Evolutionary conservation across 2,329 filamentous ascomycete genomes (phyloP), one percentile per base, ranked within the genome.

Genomic region (Calonectria pteridis): DNA sequence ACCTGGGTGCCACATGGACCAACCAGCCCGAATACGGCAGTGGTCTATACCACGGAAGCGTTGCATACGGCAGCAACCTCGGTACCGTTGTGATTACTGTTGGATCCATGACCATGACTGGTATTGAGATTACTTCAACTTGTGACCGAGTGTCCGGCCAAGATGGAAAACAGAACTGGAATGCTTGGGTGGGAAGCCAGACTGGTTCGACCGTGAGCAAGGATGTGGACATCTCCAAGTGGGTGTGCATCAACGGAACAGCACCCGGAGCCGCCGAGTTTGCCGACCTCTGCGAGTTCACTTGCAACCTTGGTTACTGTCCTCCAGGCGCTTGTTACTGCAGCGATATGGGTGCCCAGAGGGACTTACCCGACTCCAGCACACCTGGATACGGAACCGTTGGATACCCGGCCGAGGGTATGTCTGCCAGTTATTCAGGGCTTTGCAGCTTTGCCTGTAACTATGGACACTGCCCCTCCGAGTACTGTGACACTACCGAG

Each of bases 191-290:
- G 4, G 50, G 65, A 46, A 67, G 51, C 51, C 46, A 51, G 64
- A 53, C 46, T 0, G 64, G 64, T n/a, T 23, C 43, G 4, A 53
- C 20, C 23, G 64, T 50, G n/a, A 29, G 51, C 46, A 67, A 67
- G 46, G 64, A 51, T 9, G 64, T 67, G 28, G 64, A 67, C 43
- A 67, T 67, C 16, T 67, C 64, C 33, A 51, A 51, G n/a, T 67
- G 46, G 64, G 64, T 67, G 31, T 67, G 64, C 33, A 67, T 67
- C 64, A 18, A 29, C 10, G 64, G 64, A 20, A 53, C 64, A 6
- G 64, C 64, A 7, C 46, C 64, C 6, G 49, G 46, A 53, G 64
- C 64, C n/a, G n/a, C 64, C n/a, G 46, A 67, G 31, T 67, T 67
- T 26, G 46, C 46, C 4, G 49, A n/a, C 16, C 46, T 67, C 14